These are phyloP conservation scores for Sarocladium kiliense DNA, from an alignment of 2,329 filamentous ascomycete species.

Conservation along the genomic window DNA sequence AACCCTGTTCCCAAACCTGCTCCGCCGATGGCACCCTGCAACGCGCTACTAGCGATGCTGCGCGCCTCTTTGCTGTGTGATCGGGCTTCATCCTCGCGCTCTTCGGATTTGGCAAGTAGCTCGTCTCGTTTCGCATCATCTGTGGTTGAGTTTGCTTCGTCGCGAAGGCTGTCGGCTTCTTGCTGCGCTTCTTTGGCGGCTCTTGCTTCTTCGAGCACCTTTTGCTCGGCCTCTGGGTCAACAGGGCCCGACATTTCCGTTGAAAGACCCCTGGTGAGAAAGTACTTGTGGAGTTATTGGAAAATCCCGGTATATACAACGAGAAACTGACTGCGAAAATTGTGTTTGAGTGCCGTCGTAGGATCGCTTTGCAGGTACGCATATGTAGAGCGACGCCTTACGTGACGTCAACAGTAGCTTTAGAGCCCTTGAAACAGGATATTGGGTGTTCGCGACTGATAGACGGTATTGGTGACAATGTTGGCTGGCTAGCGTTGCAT, in stretches of 20 bases:
- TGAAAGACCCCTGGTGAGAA: too few species aligned
- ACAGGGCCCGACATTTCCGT: not conserved
- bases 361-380: too few species aligned
- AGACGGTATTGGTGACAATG: too few species aligned
- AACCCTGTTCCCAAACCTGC: constrained; percentile 1
- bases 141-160: not conserved
- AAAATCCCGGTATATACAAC: too few species aligned
- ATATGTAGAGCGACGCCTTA: too few species aligned
- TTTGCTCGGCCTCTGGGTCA: constrained; percentile 4
- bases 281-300: too few species aligned
- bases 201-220: constrained; percentile 3
- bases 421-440: too few species aligned
- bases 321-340: too few species aligned
- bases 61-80: constrained; percentile 8
- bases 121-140: not conserved
- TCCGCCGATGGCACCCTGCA: constrained; percentile 6
- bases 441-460: too few species aligned
- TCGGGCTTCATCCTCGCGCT: not conserved
- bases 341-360: too few species aligned
- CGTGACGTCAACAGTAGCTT: too few species aligned
- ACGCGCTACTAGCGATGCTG: constrained; percentile 5
- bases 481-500: too few species aligned
- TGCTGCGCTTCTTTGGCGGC: constrained; percentile 8
- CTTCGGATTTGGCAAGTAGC: not conserved
- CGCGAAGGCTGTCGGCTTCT: constrained; percentile 3